Percentiles rank a stretch among this genome's conserved stretches.
phyloP scores from a whole-genome alignment of 1,139 yeast species.

The Saccharomyces hybrid region DNA sequence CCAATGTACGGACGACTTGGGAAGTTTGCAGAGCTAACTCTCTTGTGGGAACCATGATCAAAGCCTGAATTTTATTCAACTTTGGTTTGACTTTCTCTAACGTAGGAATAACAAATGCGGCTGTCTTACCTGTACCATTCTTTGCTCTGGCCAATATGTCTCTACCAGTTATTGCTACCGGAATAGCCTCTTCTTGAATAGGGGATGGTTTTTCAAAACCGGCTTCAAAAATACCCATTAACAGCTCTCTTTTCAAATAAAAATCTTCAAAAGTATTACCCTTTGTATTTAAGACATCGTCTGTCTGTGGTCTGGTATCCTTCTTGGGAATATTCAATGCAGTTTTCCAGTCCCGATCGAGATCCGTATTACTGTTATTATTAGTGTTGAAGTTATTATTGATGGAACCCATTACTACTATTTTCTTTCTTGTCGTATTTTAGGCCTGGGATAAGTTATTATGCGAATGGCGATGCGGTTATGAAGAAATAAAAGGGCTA shows the following conservation, averaged over 20 bases:
- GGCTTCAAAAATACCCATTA: slow-evolving; percentile 98
- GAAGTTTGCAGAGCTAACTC: slow-evolving; percentile 96
- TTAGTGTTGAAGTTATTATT: neutral
- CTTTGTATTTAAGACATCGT: slow-evolving; percentile 86
- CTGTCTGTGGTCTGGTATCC: slow-evolving; percentile 92
- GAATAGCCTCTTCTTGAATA: slow-evolving; percentile 95
- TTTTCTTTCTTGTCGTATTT: neutral
- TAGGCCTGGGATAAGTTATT: neutral
- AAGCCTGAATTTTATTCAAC: slow-evolving; percentile 75
- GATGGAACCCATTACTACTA: neutral
- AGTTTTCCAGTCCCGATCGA: slow-evolving; percentile 52
- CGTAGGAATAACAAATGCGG: slow-evolving; percentile 87
- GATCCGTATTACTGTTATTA: slow-evolving; percentile 7
- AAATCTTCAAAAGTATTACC: slow-evolving; percentile 92
- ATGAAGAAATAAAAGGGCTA: neutral
- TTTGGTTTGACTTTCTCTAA: slow-evolving; percentile 82
- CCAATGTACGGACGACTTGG: slow-evolving; percentile 94
- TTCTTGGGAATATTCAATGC: slow-evolving; percentile 68
- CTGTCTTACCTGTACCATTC: slow-evolving; percentile 98
- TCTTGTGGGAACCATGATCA: slow-evolving; percentile 87
- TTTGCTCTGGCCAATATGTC: slow-evolving; percentile 97
- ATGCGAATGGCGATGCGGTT: slow-evolving; percentile 1
- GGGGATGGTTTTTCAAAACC: slow-evolving; percentile 99
- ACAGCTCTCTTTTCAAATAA: slow-evolving; percentile 79
- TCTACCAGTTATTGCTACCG: slow-evolving; percentile 91